phyloP scores from a whole-genome alignment of 2,329 filamentous ascomycete genomes.

The Trichoderma afroharzianum region DNA sequence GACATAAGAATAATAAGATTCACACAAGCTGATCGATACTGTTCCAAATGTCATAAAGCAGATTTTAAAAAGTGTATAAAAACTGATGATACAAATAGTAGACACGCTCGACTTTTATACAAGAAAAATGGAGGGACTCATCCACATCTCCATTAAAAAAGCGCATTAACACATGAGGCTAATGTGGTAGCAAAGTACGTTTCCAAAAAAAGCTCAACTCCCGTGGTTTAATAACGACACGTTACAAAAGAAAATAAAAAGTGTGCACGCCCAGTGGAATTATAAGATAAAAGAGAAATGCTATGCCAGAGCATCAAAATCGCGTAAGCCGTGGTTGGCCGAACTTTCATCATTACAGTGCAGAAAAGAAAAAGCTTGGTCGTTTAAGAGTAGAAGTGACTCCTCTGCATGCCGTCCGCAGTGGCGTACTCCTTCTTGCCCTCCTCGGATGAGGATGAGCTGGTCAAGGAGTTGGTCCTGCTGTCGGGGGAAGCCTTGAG shows the following conservation, averaged over 20 bases:
- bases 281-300: neutral
- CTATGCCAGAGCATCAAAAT: slow-evolving; percentile 12
- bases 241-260: neutral
- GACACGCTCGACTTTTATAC: slow-evolving; percentile 7
- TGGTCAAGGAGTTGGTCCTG: slow-evolving; percentile 50
- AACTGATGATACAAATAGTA: slow-evolving; percentile 4
- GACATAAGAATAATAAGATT: neutral
- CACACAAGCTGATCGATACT: neutral
- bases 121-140: neutral
- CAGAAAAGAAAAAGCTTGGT: neutral
- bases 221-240: neutral
- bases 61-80: neutral
- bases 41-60: slow-evolving; percentile 2
- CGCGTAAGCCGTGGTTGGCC: neutral
- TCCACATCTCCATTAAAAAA: neutral
- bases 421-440: slow-evolving; percentile 52
- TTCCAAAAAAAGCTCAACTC: neutral
- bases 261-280: neutral
- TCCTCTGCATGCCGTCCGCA: slow-evolving; percentile 54
- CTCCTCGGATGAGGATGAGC: slow-evolving; percentile 36
- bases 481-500: slow-evolving; percentile 51
- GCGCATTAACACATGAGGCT: slow-evolving; percentile 3
- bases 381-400: slow-evolving; percentile 53
- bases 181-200: neutral
- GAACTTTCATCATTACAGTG: neutral